Evolutionary conservation across 192 early-diverging fungal genomes (phyloP).

Genomic region (Physocladia obscura): DNA sequence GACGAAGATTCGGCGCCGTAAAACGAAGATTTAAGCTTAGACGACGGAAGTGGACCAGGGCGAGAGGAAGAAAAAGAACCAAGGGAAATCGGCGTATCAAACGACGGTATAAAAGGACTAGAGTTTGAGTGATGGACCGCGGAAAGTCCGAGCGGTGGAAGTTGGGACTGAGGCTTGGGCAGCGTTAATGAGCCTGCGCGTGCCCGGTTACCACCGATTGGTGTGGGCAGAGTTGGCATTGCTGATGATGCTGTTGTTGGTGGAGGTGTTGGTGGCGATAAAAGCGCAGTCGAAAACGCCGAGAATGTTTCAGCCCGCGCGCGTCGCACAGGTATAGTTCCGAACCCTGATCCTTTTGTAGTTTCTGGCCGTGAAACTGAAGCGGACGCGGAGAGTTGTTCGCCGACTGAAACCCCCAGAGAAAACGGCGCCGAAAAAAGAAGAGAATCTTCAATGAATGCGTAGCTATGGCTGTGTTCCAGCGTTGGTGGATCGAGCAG

Average conservation of each 20-base stretch:
- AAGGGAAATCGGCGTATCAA: neutral
- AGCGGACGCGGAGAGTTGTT: too few relatives aligned
- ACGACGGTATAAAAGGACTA: neutral
- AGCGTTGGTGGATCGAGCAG: too few relatives aligned
- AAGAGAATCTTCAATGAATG: too few relatives aligned
- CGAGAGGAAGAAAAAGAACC: neutral
- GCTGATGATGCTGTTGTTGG: neutral
- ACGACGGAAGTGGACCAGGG: neutral
- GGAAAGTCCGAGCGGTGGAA: neutral
- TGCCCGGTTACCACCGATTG: neutral
- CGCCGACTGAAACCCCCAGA: too few relatives aligned
- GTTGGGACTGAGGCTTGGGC: too few relatives aligned
- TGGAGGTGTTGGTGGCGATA: neutral
- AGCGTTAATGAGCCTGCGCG: conserved; percentile 41
- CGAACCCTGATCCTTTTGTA: too few relatives aligned
- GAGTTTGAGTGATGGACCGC: neutral
- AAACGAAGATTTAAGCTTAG: conserved; percentile 6
- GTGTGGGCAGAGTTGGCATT: neutral
- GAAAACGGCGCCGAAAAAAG: too few relatives aligned
- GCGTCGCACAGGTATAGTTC: conserved; percentile 29
- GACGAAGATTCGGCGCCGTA: neutral
- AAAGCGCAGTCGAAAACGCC: conserved; percentile 43
- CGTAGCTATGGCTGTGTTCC: too few relatives aligned
- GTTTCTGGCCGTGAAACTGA: too few relatives aligned
- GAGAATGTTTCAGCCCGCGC: conserved; percentile 47